Conservation (phyloP, 495 filamentous ascomycete species). For the Penicillium maclennaniae region DNA sequence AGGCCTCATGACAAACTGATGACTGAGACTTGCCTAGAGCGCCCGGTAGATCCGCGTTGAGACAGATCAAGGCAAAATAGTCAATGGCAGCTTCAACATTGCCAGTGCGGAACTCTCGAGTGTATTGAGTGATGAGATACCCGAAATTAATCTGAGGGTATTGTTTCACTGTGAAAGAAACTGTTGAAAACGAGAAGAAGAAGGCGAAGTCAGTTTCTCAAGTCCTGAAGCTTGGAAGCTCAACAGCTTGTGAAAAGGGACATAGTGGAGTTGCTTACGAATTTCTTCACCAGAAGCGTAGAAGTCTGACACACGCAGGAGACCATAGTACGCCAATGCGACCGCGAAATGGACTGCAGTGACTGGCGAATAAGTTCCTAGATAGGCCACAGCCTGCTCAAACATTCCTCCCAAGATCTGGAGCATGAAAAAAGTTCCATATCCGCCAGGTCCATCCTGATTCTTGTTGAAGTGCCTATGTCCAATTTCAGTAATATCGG, state of each 20-base stretch:
- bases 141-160: constrained; percentile 92
- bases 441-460: constrained; percentile 66
- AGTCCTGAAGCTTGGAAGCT: not conserved
- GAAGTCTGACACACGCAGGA: constrained; percentile 78
- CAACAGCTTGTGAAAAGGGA: not conserved
- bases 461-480: constrained; percentile 79
- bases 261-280: constrained; percentile 41
- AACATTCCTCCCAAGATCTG: constrained; percentile 91
- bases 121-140: constrained; percentile 90
- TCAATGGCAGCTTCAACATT: constrained; percentile 84
- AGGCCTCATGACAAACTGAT: constrained; percentile 81
- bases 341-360: constrained; percentile 95
- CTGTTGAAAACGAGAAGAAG: constrained; percentile 23
- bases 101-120: constrained; percentile 86
- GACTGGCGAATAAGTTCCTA: constrained; percentile 83
- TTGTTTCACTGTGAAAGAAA: constrained; percentile 67
- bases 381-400: constrained; percentile 85
- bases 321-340: constrained; percentile 83
- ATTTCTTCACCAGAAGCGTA: constrained; percentile 66
- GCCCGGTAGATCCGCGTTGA: constrained; percentile 80
- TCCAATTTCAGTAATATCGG: constrained; percentile 82
- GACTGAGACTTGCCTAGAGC: constrained; percentile 71
- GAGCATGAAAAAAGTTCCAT: constrained; percentile 88
- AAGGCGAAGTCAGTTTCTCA: constrained; percentile 28
- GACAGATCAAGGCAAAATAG: constrained; percentile 87